A percentile compares a stretch with the other conserved stretches of the same genome.
Evolutionary conservation across 108 stramenopile genomes (phyloP).

Genomic region (Parietichytrium sp.): DNA sequence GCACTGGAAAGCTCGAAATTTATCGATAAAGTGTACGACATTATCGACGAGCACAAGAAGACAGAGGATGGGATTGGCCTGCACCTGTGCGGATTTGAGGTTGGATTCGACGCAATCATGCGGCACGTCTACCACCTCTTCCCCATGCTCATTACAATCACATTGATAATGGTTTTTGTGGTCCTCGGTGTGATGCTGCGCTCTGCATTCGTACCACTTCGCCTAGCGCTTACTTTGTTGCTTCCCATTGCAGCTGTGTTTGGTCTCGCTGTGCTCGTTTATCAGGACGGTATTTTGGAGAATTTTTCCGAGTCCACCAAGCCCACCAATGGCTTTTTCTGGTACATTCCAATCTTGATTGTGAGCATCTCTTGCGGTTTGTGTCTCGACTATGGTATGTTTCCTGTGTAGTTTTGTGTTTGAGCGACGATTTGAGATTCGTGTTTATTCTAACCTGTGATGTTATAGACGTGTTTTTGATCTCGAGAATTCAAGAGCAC

Average conservation of each 20-base stretch:
- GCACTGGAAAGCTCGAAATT: not conserved
- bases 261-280: conserved; percentile 55
- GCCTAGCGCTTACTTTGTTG: conserved; percentile 28
- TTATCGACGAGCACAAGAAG: not conserved
- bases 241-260: conserved; percentile 55
- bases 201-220: conserved; percentile 2
- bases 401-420: too few species aligned
- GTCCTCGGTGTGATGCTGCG: not conserved
- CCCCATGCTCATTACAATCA: not conserved
- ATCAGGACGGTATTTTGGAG: conserved; percentile 48
- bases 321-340: conserved; percentile 44
- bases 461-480: conserved; percentile 60
- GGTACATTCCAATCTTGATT: conserved; percentile 58
- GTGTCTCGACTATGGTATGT: conserved; percentile 58
- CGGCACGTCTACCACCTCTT: not conserved
- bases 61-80: too few species aligned
- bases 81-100: not conserved
- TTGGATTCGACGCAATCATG: not conserved
- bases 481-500: conserved; percentile 53
- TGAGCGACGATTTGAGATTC: too few species aligned
- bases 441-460: too few species aligned
- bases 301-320: not conserved
- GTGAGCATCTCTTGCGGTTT: conserved; percentile 61
- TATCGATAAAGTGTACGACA: not conserved
- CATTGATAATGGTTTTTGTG: not conserved